Evolutionary conservation across 192 early-diverging fungal genomes (phyloP), one percentile per base, ranked within the genome.

Genomic region (Piromyces finnis): DNA sequence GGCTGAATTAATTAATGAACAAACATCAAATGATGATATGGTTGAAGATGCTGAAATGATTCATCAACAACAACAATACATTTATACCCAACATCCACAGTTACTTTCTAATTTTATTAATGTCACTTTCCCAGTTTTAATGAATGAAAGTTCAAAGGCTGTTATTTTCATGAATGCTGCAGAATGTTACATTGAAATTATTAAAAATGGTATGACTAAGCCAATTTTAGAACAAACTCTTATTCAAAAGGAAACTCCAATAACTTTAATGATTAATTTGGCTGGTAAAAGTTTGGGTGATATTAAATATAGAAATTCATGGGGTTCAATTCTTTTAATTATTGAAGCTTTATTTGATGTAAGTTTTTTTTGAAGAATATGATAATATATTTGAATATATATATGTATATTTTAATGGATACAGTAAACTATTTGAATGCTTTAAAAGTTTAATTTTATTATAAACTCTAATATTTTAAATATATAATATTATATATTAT

Each of bases 301-400:
- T n/a, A 91, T 97, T 81, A 90, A 90, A 78, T 96, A 90, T 87
- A 89, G 93, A 79, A 88, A 92, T 79, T 88, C 94, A 11, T 97
- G 96, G 94, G 86, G 89, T n/a, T 87, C 90, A n/a, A 87, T 98
- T 18, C 88, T 97, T 77, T 80, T 86, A 29, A 87, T 97, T 22
- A 82, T 92, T 68, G 94, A 92, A 78, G 87, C 93, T 32, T 84
- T 96, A 29, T 94, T 96, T 36, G 82, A 86, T 77, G 86, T 87
- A 78, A 59, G 51, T 82, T 5, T n/a, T n/a, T n/a, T n/a, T n/a
- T n/a, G n/a, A n/a, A n/a, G n/a, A n/a, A n/a, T n/a, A n/a, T n/a
- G n/a, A n/a, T n/a, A n/a, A n/a, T n/a, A n/a, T n/a, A n/a, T n/a
- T n/a, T n/a, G n/a, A n/a, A n/a, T n/a, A n/a, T n/a, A n/a, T n/a